Evolutionary conservation across 164 flowering plant genomes (phyloP).

Genomic region (Vitis vinifera): ASM3070453v1 NC_081809.1:21835001-21835500

Average conservation of each 20-base stretch:
- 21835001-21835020: slow-evolving; percentile 17
- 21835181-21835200: slow-evolving; percentile 33
- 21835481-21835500: slow-evolving; percentile 9
- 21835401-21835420: slow-evolving; percentile 28
- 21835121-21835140: slow-evolving; percentile 31
- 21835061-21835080: slow-evolving; percentile 25
- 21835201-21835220: slow-evolving; percentile 25
- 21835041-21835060: slow-evolving; percentile 22
- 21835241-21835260: slow-evolving; percentile 37
- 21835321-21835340: slow-evolving; percentile 18
- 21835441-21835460: slow-evolving; percentile 21
- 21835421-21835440: slow-evolving; percentile 29
- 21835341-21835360: slow-evolving; percentile 31
- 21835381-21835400: slow-evolving; percentile 32
- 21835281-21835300: slow-evolving; percentile 21
- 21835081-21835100: slow-evolving; percentile 33
- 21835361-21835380: slow-evolving; percentile 24
- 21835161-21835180: slow-evolving; percentile 19
- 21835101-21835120: slow-evolving; percentile 26
- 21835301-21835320: slow-evolving; percentile 39
- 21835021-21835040: slow-evolving; percentile 24
- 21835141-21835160: slow-evolving; percentile 27
- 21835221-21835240: slow-evolving; percentile 4
- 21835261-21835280: slow-evolving; percentile 22
- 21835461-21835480: slow-evolving; percentile 25